Conservation (phyloP, 148 eudicot species). For the Amaranthus cruentus region DNA sequence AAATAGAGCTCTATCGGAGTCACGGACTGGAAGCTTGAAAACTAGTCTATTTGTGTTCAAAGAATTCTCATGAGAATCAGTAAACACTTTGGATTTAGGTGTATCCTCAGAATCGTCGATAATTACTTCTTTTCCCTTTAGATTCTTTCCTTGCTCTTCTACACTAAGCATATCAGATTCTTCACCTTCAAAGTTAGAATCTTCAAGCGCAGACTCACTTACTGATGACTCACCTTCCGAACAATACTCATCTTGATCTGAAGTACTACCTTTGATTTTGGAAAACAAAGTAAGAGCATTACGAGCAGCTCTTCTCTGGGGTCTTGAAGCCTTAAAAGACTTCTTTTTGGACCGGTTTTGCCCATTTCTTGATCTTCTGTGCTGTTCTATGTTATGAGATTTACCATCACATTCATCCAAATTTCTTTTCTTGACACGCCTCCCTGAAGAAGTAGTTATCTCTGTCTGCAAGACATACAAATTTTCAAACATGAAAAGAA, state of each 20-base stretch:
- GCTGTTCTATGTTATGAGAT: constrained; percentile 29
- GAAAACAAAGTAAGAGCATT: constrained; percentile 87
- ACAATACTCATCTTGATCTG: constrained; percentile 47
- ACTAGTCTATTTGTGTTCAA: constrained; percentile 53
- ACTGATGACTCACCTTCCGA: constrained; percentile 57
- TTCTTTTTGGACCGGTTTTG: constrained; percentile 50
- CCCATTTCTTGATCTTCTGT: constrained; percentile 47
- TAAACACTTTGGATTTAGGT: constrained; percentile 32
- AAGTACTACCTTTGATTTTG: constrained; percentile 55
- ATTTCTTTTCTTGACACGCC: constrained; percentile 90
- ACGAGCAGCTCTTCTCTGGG: constrained; percentile 92
- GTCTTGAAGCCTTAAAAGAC: constrained; percentile 65
- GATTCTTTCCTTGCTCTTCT: constrained; percentile 34
- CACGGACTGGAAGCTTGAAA: constrained; percentile 63
- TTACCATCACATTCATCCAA: constrained; percentile 63
- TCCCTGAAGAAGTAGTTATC: constrained; percentile 87
- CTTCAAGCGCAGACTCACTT: constrained; percentile 63
- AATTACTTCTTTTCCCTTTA: constrained; percentile 70
- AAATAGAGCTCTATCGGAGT: constrained; percentile 30
- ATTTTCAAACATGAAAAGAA: not conserved
- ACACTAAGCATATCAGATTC: constrained; percentile 53
- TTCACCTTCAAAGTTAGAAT: constrained; percentile 61
- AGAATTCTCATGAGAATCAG: constrained; percentile 38
- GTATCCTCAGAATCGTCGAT: constrained; percentile 48
- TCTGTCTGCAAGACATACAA: constrained; percentile 43